Conservation (phyloP, 2,329 filamentous ascomycete genomes). For the Aspergillus costaricaensis region DNA sequence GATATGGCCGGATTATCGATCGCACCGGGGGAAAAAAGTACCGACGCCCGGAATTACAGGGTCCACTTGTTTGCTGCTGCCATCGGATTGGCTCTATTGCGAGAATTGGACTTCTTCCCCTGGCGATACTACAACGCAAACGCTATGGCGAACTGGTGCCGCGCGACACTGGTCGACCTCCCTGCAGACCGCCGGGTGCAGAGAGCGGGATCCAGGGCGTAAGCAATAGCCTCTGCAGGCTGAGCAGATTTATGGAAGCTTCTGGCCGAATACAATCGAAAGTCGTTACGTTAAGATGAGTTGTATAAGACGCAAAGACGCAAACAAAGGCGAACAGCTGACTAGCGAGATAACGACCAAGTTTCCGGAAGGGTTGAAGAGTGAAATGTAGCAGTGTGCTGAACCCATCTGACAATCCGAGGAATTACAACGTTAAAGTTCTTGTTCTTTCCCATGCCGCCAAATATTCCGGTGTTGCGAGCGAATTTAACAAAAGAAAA, state of each 20-base stretch:
- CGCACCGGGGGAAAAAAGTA: too few species aligned
- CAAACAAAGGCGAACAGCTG: constrained; percentile 44
- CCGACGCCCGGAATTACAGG: too few species aligned
- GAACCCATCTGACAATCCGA: constrained; percentile 46
- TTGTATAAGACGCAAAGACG: constrained; percentile 39
- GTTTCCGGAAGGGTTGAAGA: constrained; percentile 36
- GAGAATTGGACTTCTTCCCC: background rate
- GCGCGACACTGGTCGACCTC: background rate
- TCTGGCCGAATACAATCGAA: constrained; percentile 41
- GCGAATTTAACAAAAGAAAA: constrained; percentile 43
- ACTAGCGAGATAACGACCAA: constrained; percentile 42
- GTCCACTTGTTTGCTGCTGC: too few species aligned
- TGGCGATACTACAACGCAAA: constrained; percentile 1
- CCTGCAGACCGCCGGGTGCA: background rate
- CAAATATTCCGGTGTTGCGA: constrained; percentile 42
- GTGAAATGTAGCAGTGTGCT: constrained; percentile 42
- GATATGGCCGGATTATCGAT: too few species aligned
- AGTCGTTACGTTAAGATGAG: constrained; percentile 45
- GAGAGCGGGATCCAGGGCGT: background rate
- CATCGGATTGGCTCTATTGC: too few species aligned
- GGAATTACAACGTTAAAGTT: constrained; percentile 48
- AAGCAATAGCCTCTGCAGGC: background rate
- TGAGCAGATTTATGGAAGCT: constrained; percentile 12
- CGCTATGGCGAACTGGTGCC: background rate
- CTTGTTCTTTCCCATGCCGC: constrained; percentile 44